Conservation (phyloP, 148 eudicot genomes). For the Fagopyrum tataricum region DNA sequence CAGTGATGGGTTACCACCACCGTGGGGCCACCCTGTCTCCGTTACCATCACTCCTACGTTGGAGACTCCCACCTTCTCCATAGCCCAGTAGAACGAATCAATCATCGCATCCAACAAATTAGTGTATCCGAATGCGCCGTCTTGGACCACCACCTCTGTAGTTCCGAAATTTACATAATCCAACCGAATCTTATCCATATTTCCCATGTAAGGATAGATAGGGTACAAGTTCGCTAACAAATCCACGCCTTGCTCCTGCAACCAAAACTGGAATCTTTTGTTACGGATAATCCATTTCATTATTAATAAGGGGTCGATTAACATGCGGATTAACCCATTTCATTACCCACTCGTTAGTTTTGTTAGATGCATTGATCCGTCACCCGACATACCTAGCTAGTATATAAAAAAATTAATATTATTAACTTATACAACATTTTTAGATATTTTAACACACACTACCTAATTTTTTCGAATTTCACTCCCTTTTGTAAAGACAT, state of each 20-base stretch:
- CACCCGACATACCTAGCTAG: too few relatives aligned
- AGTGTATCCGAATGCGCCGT: slow-evolving; percentile 23
- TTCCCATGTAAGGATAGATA: slow-evolving; percentile 29
- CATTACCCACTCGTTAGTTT: too few relatives aligned
- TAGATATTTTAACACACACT: too few relatives aligned
- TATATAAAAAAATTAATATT: too few relatives aligned
- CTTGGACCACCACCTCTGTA: slow-evolving; percentile 16
- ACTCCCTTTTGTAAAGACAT: too few relatives aligned
- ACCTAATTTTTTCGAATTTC: too few relatives aligned
- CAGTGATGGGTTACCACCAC: slow-evolving; percentile 22
- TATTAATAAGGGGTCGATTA: too few relatives aligned
- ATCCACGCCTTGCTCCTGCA: slow-evolving; percentile 18
- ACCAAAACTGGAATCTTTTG: not conserved
- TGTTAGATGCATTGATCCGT: too few relatives aligned
- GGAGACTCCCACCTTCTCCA: slow-evolving; percentile 22
- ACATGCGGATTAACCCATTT: too few relatives aligned
- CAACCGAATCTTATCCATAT: slow-evolving; percentile 22
- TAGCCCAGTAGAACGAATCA: slow-evolving; percentile 29
- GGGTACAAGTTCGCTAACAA: slow-evolving; percentile 47
- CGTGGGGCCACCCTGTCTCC: slow-evolving; percentile 38
- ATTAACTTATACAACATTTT: too few relatives aligned
- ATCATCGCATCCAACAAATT: slow-evolving; percentile 42
- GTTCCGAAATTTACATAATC: slow-evolving; percentile 37
- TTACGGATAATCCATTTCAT: too few relatives aligned
- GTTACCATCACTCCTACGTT: slow-evolving; percentile 21